Base-by-base conservation (phyloP, 805 yeast genomes). In the Wickerhamomyces alni region DNA sequence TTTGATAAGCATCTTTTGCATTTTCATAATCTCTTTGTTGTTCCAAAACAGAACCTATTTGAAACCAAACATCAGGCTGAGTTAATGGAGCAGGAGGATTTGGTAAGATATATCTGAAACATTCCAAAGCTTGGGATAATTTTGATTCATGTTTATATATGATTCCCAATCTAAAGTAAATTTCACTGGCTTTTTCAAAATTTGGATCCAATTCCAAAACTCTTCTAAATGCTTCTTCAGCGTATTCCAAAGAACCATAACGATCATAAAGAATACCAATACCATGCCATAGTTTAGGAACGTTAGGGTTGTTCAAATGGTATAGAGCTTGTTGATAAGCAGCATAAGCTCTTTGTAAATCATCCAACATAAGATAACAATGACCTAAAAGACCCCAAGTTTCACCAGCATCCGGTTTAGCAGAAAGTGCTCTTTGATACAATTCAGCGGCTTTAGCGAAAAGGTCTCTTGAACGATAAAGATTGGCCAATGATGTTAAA, bases 31-130 rank as follows among this genome's bases (percentile, higher is more conserved):
- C 96, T 54, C 87, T 80, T 66, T 86, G 91, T 58, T 85, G 95
- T 61, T 93, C 99, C 52, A 93, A 73, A 2, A 93, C 98, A 25
- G 88, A 84, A 30, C 99, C 99, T 47, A 93, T 85, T 65, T 93
- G 99, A 68, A 93, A 93, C 98, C 98, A 93, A 39, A 93, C 94
- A 59, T 93, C 99, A 37, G 95, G 87, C 59, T 87, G 96, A 35
- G 97, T 89, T 47, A 93, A 69, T 1, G 99, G 99, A 39, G 87
- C 82, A 1, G 99, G 99, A 0, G 99, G 98, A 62, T 82, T 83
- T 42, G 80, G 72, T 49, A 93, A 65, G 46, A 93, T 93, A 61
- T 91, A 93, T 57, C 87, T 83, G 72, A 93, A 93, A 61, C 98
- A 93, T 60, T 93, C 97, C 43, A 93, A 70, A 2, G 96, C 94